Percentiles rank a stretch among this genome's conserved stretches.
These are phyloP conservation scores for Xylaria sp. DNA, from an alignment of 2,329 filamentous ascomycete genomes.

Conservation along the genomic window DNA sequence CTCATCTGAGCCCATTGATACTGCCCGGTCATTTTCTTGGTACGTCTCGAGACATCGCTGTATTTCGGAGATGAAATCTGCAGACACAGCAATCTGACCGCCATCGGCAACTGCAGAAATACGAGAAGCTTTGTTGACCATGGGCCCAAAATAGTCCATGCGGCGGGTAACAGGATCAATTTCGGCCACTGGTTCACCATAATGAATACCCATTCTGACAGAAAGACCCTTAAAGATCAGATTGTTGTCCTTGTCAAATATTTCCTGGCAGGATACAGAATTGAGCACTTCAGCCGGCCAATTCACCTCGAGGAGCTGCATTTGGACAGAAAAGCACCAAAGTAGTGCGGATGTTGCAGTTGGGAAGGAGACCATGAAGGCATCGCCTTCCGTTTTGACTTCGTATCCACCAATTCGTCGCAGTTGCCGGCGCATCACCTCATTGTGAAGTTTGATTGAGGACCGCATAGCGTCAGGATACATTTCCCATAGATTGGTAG, in stretches of 20 bases:
- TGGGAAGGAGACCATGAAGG: conserved; percentile 98
- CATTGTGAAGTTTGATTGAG: conserved; percentile 97
- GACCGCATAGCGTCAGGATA: conserved; percentile 95
- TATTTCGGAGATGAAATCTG: conserved; percentile 96
- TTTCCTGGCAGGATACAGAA: conserved; percentile 83
- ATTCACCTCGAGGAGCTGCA: conserved; percentile 83
- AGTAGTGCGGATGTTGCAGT: conserved; percentile 93
- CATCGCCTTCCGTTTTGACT: conserved; percentile 99
- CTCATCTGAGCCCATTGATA: conserved; percentile 76
- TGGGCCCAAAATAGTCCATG: conserved; percentile 99
- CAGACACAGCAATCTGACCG: conserved; percentile 95
- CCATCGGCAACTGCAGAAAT: conserved; percentile 95
- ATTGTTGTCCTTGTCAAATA: conserved; percentile 84
- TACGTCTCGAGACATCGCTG: conserved; percentile 90
- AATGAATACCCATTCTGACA: conserved; percentile 97
- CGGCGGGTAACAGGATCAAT: conserved; percentile 94
- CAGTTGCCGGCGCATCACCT: conserved; percentile 92
- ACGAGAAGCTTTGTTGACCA: conserved; percentile 97
- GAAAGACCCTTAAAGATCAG: conserved; percentile 94
- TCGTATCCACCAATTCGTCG: conserved; percentile 96
- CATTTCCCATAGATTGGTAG: conserved; percentile 94
- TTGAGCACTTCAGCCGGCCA: conserved; percentile 95
- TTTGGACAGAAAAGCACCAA: conserved; percentile 97
- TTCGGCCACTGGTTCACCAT: conserved; percentile 93
- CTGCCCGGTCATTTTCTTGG: conserved; percentile 81